Evolutionary conservation across 2,329 filamentous ascomycete species (phyloP).

Genomic region (Cercospora zeae-maydis): DNA sequence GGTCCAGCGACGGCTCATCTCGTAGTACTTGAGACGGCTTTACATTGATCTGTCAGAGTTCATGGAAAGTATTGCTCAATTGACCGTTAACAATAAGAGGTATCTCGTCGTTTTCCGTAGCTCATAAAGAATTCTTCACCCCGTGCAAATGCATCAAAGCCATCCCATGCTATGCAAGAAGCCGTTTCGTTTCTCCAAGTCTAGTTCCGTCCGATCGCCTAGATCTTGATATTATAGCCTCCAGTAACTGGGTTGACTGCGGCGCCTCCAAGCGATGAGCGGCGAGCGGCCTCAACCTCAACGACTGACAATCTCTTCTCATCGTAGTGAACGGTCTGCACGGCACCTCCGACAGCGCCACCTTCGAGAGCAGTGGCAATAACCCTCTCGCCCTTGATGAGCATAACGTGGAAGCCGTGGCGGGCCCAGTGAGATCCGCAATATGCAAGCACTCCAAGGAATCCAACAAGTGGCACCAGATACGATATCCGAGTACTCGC

Average conservation of each 20-base stretch:
- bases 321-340: slow-evolving; percentile 36
- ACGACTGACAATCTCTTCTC: slow-evolving; percentile 33
- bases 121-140: background rate
- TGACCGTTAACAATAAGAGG: background rate
- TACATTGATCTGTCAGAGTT: too few species aligned
- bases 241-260: slow-evolving; percentile 31
- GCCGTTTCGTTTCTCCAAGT: background rate
- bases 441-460: slow-evolving; percentile 41
- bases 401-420: slow-evolving; percentile 35
- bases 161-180: slow-evolving; percentile 1
- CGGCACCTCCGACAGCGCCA: slow-evolving; percentile 35
- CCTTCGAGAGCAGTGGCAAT: slow-evolving; percentile 33
- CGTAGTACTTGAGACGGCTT: too few species aligned
- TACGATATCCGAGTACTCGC: slow-evolving; percentile 44
- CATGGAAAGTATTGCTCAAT: background rate
- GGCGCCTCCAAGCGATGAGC: slow-evolving; percentile 28
- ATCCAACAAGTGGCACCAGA: slow-evolving; percentile 45
- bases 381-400: slow-evolving; percentile 33
- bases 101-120: background rate
- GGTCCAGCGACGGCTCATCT: too few species aligned
- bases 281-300: slow-evolving; percentile 29
- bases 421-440: slow-evolving; percentile 34
- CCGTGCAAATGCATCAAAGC: slow-evolving; percentile 2
- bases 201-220: background rate
- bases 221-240: slow-evolving; percentile 22